A percentile compares a stretch with the other conserved stretches of the same genome.
Evolutionary conservation across 495 filamentous ascomycete species (phyloP).

Genomic region (Umbilicaria muhlenbergii): DNA sequence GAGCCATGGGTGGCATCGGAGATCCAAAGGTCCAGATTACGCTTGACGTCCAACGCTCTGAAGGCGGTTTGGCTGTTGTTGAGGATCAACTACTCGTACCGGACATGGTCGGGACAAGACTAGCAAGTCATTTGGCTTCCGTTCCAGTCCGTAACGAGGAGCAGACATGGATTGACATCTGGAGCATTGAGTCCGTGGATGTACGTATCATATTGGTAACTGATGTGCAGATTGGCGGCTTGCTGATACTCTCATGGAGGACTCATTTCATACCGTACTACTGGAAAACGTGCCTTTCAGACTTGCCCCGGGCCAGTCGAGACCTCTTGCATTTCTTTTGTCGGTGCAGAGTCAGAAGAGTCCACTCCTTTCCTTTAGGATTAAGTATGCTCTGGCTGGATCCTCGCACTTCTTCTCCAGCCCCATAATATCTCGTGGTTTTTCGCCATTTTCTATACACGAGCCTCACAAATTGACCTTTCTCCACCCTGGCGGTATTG

Average conservation of each 20-base stretch:
- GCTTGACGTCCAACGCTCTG: constrained; percentile 17
- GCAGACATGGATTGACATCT: constrained; percentile 20
- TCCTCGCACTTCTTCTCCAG: background rate
- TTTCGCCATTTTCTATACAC: constrained; percentile 10
- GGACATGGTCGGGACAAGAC: constrained; percentile 28
- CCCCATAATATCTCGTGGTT: background rate
- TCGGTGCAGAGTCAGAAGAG: background rate
- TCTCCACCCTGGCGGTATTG: constrained; percentile 35
- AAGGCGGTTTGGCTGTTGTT: constrained; percentile 17
- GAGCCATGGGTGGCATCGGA: constrained; percentile 32
- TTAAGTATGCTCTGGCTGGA: constrained; percentile 1
- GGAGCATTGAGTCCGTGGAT: constrained; percentile 13
- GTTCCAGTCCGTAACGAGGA: constrained; percentile 32
- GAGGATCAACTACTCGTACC: constrained; percentile 26
- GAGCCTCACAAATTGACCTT: constrained; percentile 41
- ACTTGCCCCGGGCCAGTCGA: constrained; percentile 27
- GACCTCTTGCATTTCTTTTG: constrained; percentile 21
- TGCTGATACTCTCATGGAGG: constrained; percentile 5
- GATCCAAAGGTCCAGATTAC: constrained; percentile 23
- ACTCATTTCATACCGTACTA: constrained; percentile 6
- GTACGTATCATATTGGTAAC: constrained; percentile 18
- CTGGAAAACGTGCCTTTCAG: constrained; percentile 12
- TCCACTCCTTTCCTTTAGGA: background rate
- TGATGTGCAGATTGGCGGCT: background rate
- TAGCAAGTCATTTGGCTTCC: constrained; percentile 31